Conservation (phyloP, 495 filamentous ascomycete genomes). For the Filosporella fistucella region DNA sequence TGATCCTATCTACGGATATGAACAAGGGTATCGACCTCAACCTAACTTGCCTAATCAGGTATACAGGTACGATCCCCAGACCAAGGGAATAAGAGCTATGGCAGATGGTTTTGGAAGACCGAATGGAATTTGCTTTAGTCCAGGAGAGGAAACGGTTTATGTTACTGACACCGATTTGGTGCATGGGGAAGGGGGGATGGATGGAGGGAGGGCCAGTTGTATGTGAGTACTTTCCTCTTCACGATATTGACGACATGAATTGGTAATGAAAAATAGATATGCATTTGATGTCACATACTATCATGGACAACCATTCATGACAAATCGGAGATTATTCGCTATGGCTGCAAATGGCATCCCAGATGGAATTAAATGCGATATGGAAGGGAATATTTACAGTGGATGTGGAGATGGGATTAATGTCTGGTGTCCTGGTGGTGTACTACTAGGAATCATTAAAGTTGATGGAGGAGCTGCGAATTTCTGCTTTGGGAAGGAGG, state of each 20-base stretch:
- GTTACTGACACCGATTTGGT: slow-evolving; percentile 45
- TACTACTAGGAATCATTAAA: slow-evolving; percentile 46
- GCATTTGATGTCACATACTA: slow-evolving; percentile 11
- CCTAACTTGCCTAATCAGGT: slow-evolving; percentile 49
- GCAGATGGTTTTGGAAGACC: slow-evolving; percentile 50
- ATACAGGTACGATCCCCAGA: slow-evolving; percentile 43
- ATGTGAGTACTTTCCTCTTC: slow-evolving; percentile 9
- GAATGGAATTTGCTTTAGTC: slow-evolving; percentile 54
- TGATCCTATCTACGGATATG: slow-evolving; percentile 52
- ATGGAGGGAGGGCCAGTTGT: slow-evolving; percentile 2
- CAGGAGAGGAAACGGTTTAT: slow-evolving; percentile 44
- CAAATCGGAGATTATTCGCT: slow-evolving; percentile 49
- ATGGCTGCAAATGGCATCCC: slow-evolving; percentile 49
- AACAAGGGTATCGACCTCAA: slow-evolving; percentile 47
- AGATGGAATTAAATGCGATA: slow-evolving; percentile 56
- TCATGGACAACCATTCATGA: slow-evolving; percentile 30
- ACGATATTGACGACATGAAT: neutral
- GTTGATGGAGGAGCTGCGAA: slow-evolving; percentile 26
- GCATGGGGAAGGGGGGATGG: slow-evolving; percentile 5
- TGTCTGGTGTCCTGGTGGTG: slow-evolving; percentile 51
- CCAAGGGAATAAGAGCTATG: slow-evolving; percentile 39
- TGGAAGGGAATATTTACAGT: slow-evolving; percentile 53
- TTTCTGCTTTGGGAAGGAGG: slow-evolving; percentile 36
- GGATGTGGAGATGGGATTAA: slow-evolving; percentile 56
- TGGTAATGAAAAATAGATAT: slow-evolving; percentile 3